Percentiles rank a stretch among this genome's conserved stretches.
phyloP scores from a whole-genome alignment of 768 basidiomycete species.

The Lactifluus pinguis region DNA sequence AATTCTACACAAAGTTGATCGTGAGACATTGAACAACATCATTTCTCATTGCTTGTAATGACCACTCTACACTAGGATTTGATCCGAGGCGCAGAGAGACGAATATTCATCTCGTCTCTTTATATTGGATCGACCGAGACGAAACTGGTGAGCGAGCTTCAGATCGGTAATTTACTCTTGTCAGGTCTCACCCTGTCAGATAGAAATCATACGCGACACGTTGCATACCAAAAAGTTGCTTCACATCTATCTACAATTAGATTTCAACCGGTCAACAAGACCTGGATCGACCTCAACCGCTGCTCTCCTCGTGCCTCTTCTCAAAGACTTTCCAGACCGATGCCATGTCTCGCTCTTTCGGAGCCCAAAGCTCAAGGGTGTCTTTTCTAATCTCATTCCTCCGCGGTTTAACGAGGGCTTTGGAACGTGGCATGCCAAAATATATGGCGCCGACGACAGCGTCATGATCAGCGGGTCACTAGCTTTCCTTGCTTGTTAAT shows the following conservation, averaged over 20 bases:
- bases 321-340: conserved; percentile 60
- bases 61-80: conserved; percentile 43
- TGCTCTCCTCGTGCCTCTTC: conserved; percentile 60
- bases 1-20: conserved; percentile 14
- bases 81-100: conserved; percentile 63
- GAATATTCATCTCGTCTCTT: conserved; percentile 85
- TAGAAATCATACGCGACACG: conserved; percentile 54
- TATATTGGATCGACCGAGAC: conserved; percentile 78
- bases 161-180: not conserved
- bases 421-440: conserved; percentile 97
- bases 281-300: conserved; percentile 62
- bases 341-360: conserved; percentile 78
- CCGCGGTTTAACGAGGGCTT: conserved; percentile 96
- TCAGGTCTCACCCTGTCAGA: conserved; percentile 34
- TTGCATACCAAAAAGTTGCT: conserved; percentile 53
- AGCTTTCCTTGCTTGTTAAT: conserved; percentile 20
- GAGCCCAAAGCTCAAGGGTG: conserved; percentile 72
- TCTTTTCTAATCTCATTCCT: conserved; percentile 71
- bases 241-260: conserved; percentile 63
- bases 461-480: conserved; percentile 88
- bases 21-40: not conserved
- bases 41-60: not conserved
- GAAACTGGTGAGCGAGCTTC: conserved; percentile 53
- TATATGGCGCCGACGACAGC: conserved; percentile 89
- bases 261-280: conserved; percentile 72